Conservation (phyloP, 805 yeast genomes). For the Candida corydali region DNA sequence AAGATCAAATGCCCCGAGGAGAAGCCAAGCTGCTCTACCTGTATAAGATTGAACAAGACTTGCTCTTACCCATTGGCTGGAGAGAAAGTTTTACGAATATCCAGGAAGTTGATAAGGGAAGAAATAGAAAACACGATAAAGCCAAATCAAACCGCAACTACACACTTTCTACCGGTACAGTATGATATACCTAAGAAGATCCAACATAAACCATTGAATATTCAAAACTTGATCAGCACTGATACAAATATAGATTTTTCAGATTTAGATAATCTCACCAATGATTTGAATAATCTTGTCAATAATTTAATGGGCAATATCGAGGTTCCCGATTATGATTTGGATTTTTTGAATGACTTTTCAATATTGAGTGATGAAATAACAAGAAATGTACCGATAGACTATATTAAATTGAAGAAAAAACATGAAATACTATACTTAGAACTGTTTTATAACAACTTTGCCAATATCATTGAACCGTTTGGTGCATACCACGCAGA, state of each 20-base stretch:
- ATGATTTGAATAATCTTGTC: constrained; percentile 28
- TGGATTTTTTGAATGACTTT: constrained; percentile 7
- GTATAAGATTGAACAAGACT: constrained; percentile 23
- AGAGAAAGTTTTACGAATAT: constrained; percentile 9
- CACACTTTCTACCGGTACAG: constrained; percentile 7
- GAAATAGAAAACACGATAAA: constrained; percentile 3
- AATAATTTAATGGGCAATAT: constrained; percentile 22
- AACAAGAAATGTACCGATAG: constrained; percentile 24
- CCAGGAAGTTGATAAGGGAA: constrained; percentile 3
- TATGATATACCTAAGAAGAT: constrained; percentile 4
- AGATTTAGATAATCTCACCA: constrained; percentile 23
- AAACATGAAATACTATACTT: constrained; percentile 27
- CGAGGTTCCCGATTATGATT: constrained; percentile 4
- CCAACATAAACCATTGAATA: constrained; percentile 2
- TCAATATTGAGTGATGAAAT: constrained; percentile 4
- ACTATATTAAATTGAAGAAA: constrained; percentile 22
- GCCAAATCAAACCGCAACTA: constrained; percentile 2
- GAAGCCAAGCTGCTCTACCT: constrained; percentile 32
- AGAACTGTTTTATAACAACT: constrained; percentile 31
- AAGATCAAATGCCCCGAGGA: constrained; percentile 40
- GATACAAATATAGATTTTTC: constrained; percentile 9
- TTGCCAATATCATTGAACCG: constrained; percentile 32
- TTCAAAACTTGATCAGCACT: constrained; percentile 4
- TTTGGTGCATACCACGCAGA: constrained; percentile 28
- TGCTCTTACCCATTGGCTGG: constrained; percentile 11